phyloP scores from a whole-genome alignment of 257 asterid species.

The Penstemon eatonii region DNA sequence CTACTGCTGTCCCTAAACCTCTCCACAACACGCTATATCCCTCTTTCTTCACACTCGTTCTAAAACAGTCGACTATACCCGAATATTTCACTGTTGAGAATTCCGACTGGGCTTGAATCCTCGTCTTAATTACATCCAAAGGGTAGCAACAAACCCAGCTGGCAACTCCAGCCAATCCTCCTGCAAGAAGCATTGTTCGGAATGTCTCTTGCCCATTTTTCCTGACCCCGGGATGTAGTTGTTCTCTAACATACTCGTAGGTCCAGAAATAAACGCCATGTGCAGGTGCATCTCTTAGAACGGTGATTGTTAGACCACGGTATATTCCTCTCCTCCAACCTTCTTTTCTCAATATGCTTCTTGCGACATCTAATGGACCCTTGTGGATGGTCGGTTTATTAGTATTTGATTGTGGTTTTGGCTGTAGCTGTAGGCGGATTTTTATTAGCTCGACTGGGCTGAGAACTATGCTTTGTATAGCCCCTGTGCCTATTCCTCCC shows the following conservation, averaged over 20 bases:
- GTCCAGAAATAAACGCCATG: conserved; percentile 73
- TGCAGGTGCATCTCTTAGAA: conserved; percentile 73
- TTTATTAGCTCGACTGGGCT: conserved; percentile 79
- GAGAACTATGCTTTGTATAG: conserved; percentile 60
- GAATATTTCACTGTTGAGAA: conserved; percentile 34
- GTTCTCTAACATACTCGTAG: conserved; percentile 62
- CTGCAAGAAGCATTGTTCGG: conserved; percentile 69
- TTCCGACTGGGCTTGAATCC: conserved; percentile 58
- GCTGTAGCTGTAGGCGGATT: conserved; percentile 70
- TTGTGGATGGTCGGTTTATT: conserved; percentile 24
- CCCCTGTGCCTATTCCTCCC: conserved; percentile 72
- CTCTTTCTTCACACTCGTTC: conserved; percentile 46
- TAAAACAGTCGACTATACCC: conserved; percentile 61
- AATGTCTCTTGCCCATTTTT: conserved; percentile 46
- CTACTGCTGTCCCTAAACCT: conserved; percentile 67
- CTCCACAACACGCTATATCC: conserved; percentile 69
- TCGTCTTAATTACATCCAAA: conserved; percentile 69
- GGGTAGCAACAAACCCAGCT: conserved; percentile 86
- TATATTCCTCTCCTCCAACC: conserved; percentile 61
- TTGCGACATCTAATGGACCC: conserved; percentile 55
- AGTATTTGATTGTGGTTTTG: conserved; percentile 12
- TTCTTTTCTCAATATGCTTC: conserved; percentile 42
- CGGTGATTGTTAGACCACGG: conserved; percentile 63
- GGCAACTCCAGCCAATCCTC: conserved; percentile 72
- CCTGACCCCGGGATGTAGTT: conserved; percentile 71